Percentiles rank a stretch among this genome's conserved stretches.
Conservation (phyloP, 352 stramenopile species). For the Phytophthora ohioensis region DNA sequence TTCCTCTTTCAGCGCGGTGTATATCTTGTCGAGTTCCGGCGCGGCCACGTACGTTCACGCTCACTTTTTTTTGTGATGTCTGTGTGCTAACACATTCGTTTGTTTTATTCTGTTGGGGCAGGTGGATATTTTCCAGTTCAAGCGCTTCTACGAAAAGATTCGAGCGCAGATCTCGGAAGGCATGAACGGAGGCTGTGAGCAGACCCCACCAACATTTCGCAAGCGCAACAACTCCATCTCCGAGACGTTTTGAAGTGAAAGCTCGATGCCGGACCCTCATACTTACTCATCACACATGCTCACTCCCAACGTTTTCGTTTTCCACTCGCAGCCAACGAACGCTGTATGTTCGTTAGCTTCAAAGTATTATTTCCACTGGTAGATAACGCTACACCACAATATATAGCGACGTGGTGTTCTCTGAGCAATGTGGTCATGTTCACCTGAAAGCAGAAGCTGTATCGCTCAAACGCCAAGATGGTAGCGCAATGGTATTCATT, state of each 20-base stretch:
- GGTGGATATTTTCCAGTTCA: conserved; percentile 91
- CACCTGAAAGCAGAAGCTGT: background rate
- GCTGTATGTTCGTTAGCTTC: conserved; percentile 29
- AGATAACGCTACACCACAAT: conserved; percentile 28
- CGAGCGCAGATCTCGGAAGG: conserved; percentile 67
- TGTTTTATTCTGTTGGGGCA: conserved; percentile 14
- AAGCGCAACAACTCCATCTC: conserved; percentile 80
- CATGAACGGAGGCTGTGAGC: conserved; percentile 40
- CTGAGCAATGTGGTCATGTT: background rate
- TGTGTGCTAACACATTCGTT: too few relatives aligned
- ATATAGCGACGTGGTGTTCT: conserved; percentile 19
- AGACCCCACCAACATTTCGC: conserved; percentile 38
- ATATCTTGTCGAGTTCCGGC: conserved; percentile 84
- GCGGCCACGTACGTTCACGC: conserved; percentile 64
- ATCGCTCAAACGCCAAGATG: background rate
- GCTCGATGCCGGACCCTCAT: conserved; percentile 7
- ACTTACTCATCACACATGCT: conserved; percentile 19
- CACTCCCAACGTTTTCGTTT: conserved; percentile 26
- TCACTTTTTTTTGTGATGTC: background rate
- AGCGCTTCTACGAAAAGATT: conserved; percentile 88
- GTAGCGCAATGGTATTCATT: background rate
- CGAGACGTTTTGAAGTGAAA: conserved; percentile 35
- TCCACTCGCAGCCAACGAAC: conserved; percentile 22
- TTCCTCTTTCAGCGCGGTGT: conserved; percentile 84
- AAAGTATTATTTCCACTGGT: conserved; percentile 30